Conservation (phyloP, 2,329 filamentous ascomycete species). For the Fusarium proliferatum region DNA sequence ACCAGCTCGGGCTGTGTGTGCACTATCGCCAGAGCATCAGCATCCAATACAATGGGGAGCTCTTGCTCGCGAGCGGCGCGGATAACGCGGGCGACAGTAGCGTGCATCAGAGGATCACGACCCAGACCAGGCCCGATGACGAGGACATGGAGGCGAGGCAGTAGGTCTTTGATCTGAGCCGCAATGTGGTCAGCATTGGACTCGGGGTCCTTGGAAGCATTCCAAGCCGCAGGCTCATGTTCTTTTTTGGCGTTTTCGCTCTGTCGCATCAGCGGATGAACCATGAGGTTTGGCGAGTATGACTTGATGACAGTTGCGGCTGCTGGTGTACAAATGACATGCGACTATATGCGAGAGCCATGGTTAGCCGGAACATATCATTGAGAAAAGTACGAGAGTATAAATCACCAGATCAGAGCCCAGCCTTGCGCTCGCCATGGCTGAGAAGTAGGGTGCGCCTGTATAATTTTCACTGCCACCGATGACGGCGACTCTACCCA, state of each 20-base stretch:
- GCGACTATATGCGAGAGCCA: conserved; percentile 66
- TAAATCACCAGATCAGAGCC: conserved; percentile 85
- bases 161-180: conserved; percentile 78
- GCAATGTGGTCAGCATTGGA: conserved; percentile 71
- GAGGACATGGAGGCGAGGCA: conserved; percentile 88
- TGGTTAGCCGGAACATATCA: conserved; percentile 1
- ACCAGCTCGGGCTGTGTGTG: conserved; percentile 81
- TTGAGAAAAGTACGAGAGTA: neutral
- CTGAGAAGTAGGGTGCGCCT: conserved; percentile 96
- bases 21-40: conserved; percentile 85
- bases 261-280: conserved; percentile 94
- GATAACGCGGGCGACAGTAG: conserved; percentile 83
- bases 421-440: conserved; percentile 92
- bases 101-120: conserved; percentile 89
- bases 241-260: conserved; percentile 54
- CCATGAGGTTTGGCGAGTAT: conserved; percentile 98
- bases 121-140: conserved; percentile 94
- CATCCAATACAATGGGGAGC: conserved; percentile 89
- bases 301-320: conserved; percentile 93
- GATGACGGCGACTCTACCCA: conserved; percentile 92
- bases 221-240: conserved; percentile 57
- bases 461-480: conserved; percentile 97
- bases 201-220: conserved; percentile 51
- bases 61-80: conserved; percentile 76
- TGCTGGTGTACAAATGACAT: conserved; percentile 93